phyloP scores from a whole-genome alignment of 2,329 filamentous ascomycete species.

The Verticillium nonalfalfae region DNA sequence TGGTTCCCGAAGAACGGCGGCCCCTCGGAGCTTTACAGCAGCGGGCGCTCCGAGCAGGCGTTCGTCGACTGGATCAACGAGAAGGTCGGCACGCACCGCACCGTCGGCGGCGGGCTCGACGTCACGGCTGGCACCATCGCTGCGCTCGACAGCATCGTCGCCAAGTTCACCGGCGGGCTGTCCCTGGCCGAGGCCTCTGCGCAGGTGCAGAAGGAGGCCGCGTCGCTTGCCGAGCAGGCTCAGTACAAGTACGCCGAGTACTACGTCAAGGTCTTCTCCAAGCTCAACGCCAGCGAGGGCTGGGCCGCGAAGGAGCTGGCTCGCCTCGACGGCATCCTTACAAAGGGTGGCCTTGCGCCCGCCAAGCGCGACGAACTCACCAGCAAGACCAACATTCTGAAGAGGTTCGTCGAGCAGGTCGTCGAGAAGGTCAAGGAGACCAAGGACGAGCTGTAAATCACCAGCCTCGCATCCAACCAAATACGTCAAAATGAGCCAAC shows the following conservation, averaged over 20 bases:
- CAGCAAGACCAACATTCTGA: slow-evolving; percentile 81
- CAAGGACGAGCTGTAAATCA: slow-evolving; percentile 66
- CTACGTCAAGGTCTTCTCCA: slow-evolving; percentile 87
- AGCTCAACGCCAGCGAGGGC: slow-evolving; percentile 69
- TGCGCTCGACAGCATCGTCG: slow-evolving; percentile 67
- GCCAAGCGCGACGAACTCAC: slow-evolving; percentile 86
- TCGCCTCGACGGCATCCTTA: slow-evolving; percentile 71
- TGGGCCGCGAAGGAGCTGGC: slow-evolving; percentile 83
- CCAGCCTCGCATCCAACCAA: slow-evolving; percentile 14
- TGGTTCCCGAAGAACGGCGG: slow-evolving; percentile 86
- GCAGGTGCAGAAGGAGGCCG: slow-evolving; percentile 67
- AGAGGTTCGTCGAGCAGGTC: slow-evolving; percentile 62
- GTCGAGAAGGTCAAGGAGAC: slow-evolving; percentile 38
- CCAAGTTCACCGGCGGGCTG: slow-evolving; percentile 62
- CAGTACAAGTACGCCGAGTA: slow-evolving; percentile 82
- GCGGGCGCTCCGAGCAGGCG: slow-evolving; percentile 69
- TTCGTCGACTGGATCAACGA: slow-evolving; percentile 80
- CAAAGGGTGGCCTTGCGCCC: slow-evolving; percentile 78
- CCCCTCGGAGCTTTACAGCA: slow-evolving; percentile 63
- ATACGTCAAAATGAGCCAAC: not conserved
- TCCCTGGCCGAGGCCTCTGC: slow-evolving; percentile 57
- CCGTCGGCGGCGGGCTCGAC: slow-evolving; percentile 73
- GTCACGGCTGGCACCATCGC: slow-evolving; percentile 75
- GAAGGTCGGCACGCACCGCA: slow-evolving; percentile 81
- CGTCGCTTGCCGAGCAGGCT: slow-evolving; percentile 53